Conservation (phyloP, 345 rosid genomes). For the Gossypium mustelinum region DNA sequence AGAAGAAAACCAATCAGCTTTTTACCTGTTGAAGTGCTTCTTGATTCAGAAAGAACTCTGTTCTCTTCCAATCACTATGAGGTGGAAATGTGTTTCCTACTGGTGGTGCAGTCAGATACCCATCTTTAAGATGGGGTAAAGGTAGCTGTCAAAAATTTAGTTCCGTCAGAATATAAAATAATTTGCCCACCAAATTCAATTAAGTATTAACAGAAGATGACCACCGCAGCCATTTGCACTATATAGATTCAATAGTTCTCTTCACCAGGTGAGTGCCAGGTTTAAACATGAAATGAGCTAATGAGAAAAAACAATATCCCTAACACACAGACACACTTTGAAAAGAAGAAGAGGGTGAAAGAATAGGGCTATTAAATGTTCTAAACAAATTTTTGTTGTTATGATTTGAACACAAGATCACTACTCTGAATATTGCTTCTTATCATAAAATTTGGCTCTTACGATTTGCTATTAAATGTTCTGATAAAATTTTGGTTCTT, state of each 20-base stretch:
- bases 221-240: neutral
- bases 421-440: neutral
- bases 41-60: conserved; percentile 7
- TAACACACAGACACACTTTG: neutral
- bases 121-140: conserved; percentile 14
- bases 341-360: neutral
- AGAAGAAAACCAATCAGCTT: neutral
- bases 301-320: neutral
- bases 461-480: too few relatives aligned
- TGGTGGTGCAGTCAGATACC: conserved; percentile 8
- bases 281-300: neutral
- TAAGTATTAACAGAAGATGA: neutral
- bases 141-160: conserved; percentile 5
- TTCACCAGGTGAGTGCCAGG: neutral
- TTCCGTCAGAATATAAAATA: neutral
- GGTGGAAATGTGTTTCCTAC: conserved; percentile 1
- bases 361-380: neutral
- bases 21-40: conserved; percentile 12
- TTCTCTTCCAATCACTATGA: conserved; percentile 1
- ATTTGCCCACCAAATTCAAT: neutral
- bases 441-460: too few relatives aligned
- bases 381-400: neutral
- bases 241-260: neutral
- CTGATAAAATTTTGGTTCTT: neutral
- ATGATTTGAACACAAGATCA: neutral